Evolutionary conservation across 2,329 filamentous ascomycete genomes (phyloP).

Genomic region (Boeremia exigua): DNA sequence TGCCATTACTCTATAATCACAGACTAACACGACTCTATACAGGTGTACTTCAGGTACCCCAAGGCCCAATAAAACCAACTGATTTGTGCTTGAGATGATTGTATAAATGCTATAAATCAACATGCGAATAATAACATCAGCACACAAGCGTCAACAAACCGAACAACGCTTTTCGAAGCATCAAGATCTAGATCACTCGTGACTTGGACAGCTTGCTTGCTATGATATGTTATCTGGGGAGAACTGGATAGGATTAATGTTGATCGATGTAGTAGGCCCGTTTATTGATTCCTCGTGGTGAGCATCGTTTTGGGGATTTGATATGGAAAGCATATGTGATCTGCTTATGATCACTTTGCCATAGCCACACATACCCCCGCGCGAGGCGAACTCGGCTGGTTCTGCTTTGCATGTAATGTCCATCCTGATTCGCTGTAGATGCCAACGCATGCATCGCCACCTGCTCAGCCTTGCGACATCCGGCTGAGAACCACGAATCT

Average conservation of each 20-base stretch:
- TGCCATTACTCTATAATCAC: conserved; percentile 47
- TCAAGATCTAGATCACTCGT: no score
- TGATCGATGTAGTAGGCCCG: no score
- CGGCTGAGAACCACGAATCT: not conserved
- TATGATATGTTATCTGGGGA: no score
- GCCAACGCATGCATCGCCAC: not conserved
- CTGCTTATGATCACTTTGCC: not conserved
- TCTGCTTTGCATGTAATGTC: not conserved
- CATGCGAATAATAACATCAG: conserved; percentile 46
- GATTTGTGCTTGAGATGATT: conserved; percentile 51
- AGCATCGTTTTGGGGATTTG: no score
- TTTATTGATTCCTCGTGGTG: no score
- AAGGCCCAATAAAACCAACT: conserved; percentile 41
- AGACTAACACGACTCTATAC: conserved; percentile 46
- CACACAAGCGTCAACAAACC: no score
- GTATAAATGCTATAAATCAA: conserved; percentile 50
- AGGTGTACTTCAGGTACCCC: conserved; percentile 39
- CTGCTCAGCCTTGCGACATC: not conserved
- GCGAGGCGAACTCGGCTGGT: not conserved
- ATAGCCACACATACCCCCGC: not conserved
- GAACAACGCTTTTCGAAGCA: no score
- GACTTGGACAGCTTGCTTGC: no score
- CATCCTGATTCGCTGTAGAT: not conserved
- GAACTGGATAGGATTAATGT: no score
- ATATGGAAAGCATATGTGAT: not conserved